phyloP scores from a whole-genome alignment of 306 rosid genomes.

The Inga leiocalycina region DNA sequence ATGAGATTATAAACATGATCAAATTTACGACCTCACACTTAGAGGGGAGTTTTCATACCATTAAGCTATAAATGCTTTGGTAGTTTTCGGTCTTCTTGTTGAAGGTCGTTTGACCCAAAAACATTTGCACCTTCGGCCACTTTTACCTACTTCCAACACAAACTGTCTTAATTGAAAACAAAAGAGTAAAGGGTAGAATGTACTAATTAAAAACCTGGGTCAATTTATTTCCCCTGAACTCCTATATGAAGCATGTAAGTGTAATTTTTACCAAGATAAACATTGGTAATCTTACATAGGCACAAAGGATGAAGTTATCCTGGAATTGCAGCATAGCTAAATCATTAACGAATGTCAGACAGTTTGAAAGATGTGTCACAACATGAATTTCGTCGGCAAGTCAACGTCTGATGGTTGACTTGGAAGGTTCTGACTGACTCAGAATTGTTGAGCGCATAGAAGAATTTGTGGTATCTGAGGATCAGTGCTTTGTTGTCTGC shows the following conservation, averaged over 20 bases:
- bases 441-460: not conserved
- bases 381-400: not conserved
- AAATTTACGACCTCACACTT: too few relatives aligned
- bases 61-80: too few relatives aligned
- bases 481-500: not conserved
- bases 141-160: not conserved
- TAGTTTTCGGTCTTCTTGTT: too few relatives aligned
- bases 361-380: not conserved
- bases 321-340: not conserved
- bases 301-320: not conserved
- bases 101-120: too few relatives aligned
- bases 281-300: not conserved
- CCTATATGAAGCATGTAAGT: not conserved
- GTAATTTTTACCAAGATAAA: not conserved
- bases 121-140: too few relatives aligned
- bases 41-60: too few relatives aligned
- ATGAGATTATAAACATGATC: too few relatives aligned
- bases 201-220: not conserved
- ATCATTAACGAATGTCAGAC: not conserved
- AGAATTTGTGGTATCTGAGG: not conserved
- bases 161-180: not conserved
- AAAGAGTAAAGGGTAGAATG: not conserved
- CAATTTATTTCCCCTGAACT: not conserved
- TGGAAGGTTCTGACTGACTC: not conserved
- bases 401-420: not conserved